Conservation (phyloP, 2,329 filamentous ascomycete species). For the Iodosphaeria phyllophila region DNA sequence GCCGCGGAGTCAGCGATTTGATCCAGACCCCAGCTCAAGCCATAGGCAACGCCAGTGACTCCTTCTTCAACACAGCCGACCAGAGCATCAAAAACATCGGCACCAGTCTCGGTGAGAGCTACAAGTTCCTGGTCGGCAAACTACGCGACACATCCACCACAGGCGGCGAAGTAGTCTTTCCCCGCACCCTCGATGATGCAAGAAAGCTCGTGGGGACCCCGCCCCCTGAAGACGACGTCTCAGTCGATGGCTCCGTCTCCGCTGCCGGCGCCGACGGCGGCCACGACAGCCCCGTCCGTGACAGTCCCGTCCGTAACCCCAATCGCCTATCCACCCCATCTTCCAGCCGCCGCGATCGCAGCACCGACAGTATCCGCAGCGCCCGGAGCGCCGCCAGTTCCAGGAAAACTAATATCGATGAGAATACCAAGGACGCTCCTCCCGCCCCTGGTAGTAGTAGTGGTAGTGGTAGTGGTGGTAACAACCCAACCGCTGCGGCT, state of each 20-base stretch:
- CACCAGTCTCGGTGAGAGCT: conserved; percentile 75
- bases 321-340: too few relatives aligned
- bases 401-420: conserved; percentile 35
- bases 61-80: conserved; percentile 73
- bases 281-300: conserved; percentile 18
- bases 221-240: conserved; percentile 39
- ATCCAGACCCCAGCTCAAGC: conserved; percentile 71
- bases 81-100: conserved; percentile 85
- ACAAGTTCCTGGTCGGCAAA: conserved; percentile 81
- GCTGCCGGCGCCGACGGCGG: conserved; percentile 23
- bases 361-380: conserved; percentile 54
- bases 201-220: conserved; percentile 70
- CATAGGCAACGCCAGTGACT: conserved; percentile 67
- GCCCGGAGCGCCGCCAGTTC: conserved; percentile 35
- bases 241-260: conserved; percentile 37
- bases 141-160: conserved; percentile 50
- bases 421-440: conserved; percentile 21
- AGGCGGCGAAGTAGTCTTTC: conserved; percentile 39
- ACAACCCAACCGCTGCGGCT: too few relatives aligned
- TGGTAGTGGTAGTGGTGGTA: too few relatives aligned
- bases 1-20: conserved; percentile 65
- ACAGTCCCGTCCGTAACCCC: conserved; percentile 53
- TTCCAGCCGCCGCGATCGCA: conserved; percentile 46
- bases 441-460: too few relatives aligned
- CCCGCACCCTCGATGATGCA: conserved; percentile 85